Evolutionary conservation across 495 filamentous ascomycete species (phyloP).

Genomic region (Neurospora sp.): DNA sequence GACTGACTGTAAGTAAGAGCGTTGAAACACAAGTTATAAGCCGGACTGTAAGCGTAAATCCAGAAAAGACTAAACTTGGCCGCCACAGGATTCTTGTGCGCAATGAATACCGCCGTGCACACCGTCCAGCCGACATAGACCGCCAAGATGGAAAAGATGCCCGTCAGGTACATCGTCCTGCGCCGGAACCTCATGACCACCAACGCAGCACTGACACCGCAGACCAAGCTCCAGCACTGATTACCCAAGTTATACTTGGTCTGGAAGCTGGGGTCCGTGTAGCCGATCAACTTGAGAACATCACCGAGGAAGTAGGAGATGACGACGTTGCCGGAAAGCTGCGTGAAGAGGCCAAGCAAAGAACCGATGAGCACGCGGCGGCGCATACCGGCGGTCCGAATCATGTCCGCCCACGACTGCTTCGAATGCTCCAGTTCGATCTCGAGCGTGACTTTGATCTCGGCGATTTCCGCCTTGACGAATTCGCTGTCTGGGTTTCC

Average conservation of each 20-base stretch:
- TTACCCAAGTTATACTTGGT: constrained; percentile 47
- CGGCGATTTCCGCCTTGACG: constrained; percentile 45
- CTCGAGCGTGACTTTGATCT: constrained; percentile 50
- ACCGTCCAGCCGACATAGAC: constrained; percentile 54
- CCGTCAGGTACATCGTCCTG: constrained; percentile 51
- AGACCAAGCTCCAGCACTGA: constrained; percentile 47
- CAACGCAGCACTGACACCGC: constrained; percentile 43
- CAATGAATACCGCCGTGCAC: constrained; percentile 37
- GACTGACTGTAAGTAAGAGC: constrained; percentile 54
- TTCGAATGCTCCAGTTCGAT: constrained; percentile 47
- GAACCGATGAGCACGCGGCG: constrained; percentile 45
- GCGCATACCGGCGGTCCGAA: constrained; percentile 45
- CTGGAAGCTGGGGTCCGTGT: constrained; percentile 42
- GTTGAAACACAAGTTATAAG: constrained; percentile 56
- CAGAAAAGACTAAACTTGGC: constrained; percentile 45
- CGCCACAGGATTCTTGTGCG: constrained; percentile 18
- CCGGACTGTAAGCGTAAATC: constrained; percentile 54
- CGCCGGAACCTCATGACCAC: constrained; percentile 45
- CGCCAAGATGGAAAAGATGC: constrained; percentile 40
- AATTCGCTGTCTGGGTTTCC: constrained; percentile 45
- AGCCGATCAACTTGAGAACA: constrained; percentile 39
- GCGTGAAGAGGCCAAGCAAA: constrained; percentile 50
- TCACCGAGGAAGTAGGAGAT: constrained; percentile 49
- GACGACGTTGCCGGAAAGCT: constrained; percentile 54
- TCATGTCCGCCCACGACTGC: constrained; percentile 45